These are phyloP conservation scores for Vaccinium corymbosum DNA, from an alignment of 148 eudicot species.

Conservation along the genomic window DNA sequence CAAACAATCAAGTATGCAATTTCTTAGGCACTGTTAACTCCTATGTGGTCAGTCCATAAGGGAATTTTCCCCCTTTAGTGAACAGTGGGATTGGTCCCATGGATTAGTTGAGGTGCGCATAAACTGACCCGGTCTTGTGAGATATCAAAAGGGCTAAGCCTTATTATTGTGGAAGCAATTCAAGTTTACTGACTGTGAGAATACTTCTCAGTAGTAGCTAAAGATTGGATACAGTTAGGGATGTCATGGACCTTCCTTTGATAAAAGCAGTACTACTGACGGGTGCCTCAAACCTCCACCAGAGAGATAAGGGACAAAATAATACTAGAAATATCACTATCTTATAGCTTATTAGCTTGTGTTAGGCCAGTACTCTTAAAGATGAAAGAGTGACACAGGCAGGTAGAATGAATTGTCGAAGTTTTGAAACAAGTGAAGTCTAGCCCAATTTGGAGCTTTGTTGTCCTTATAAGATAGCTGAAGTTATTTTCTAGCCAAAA, in stretches of 20 bases:
- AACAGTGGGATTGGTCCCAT: background rate
- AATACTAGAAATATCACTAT: background rate
- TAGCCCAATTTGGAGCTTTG: conserved; percentile 1
- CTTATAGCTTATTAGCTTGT: background rate
- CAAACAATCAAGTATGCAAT: too few relatives aligned
- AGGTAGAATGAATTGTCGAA: background rate
- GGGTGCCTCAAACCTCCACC: background rate
- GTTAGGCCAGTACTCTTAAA: background rate
- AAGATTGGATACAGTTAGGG: background rate
- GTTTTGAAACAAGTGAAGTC: background rate
- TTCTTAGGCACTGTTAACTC: background rate
- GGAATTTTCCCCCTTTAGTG: background rate
- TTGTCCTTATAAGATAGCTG: background rate
- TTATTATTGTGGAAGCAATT: background rate
- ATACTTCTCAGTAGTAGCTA: background rate
- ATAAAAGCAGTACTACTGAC: background rate
- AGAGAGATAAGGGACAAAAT: background rate
- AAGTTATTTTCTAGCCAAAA: background rate
- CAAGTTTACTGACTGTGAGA: background rate
- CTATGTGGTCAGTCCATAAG: background rate
- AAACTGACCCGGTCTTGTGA: background rate
- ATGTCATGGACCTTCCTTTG: background rate
- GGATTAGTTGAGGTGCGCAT: background rate
- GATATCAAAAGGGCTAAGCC: too few relatives aligned
- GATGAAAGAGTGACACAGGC: too few relatives aligned